Conservation (phyloP, 306 rosid species). For the Aeschynomene evenia region DNA sequence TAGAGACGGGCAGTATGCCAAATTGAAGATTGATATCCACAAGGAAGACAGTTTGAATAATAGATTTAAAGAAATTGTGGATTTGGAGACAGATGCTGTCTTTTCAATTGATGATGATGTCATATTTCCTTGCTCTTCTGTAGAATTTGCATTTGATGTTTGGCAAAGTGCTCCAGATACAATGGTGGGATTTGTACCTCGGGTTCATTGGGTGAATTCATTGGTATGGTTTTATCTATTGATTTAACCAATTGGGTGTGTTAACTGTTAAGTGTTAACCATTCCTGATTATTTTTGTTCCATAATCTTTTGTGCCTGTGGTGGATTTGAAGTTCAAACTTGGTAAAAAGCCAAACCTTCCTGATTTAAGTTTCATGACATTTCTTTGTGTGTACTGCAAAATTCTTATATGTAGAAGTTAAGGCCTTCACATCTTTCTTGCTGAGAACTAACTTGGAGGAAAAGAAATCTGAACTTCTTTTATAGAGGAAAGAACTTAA, state of each 20-base stretch:
- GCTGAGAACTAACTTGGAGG: not conserved
- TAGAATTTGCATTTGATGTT: slow-evolving; percentile 85
- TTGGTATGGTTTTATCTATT: slow-evolving; percentile 45
- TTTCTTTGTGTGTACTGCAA: slow-evolving; percentile 35
- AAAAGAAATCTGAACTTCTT: not conserved
- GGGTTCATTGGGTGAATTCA: slow-evolving; percentile 72
- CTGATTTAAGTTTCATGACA: not conserved
- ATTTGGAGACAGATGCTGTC: slow-evolving; percentile 75
- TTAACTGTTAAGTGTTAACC: too few relatives aligned
- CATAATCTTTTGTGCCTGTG: not conserved
- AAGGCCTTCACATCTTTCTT: not conserved
- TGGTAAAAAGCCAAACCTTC: not conserved
- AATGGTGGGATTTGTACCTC: slow-evolving; percentile 99
- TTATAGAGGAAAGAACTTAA: not conserved
- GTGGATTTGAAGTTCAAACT: slow-evolving; percentile 5
- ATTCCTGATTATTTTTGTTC: not conserved
- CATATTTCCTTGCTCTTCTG: slow-evolving; percentile 83
- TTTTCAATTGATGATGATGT: slow-evolving; percentile 96
- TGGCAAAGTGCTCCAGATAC: slow-evolving; percentile 95
- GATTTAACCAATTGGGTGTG: not conserved
- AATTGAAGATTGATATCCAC: slow-evolving; percentile 72
- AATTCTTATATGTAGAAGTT: slow-evolving; percentile 65
- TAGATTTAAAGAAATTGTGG: slow-evolving; percentile 74
- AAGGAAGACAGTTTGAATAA: slow-evolving; percentile 92
- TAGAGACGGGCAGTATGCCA: slow-evolving; percentile 42